Base-by-base conservation (phyloP, 257 asterid species). In the Salvia splendens region DNA sequence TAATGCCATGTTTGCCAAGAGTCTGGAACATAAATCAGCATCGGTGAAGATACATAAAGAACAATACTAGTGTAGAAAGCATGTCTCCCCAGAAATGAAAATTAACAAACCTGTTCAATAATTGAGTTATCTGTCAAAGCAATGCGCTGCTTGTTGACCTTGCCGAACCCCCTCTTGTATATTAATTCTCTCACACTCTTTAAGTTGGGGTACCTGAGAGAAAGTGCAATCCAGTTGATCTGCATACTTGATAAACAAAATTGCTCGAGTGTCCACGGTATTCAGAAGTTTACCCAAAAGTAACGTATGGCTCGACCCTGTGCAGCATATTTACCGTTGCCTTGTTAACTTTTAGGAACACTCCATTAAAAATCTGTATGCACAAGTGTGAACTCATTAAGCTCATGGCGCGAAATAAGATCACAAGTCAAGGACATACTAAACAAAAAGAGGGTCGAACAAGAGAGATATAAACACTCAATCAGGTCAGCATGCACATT, bases 251-350 rank as follows among this genome's bases (percentile, higher is more conserved):
- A 24, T 24, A 24, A 24, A 24, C 30, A 24, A 24, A 24, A 1
- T 24, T 20, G 24, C 2, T 24, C 2, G 30, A 24, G 30, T 0
- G 30, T 24, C 30, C 30, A 24, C 2, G 4, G 10, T 36, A 15
- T 14, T 14, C 4, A 6, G 4, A 20, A 20, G 61, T 79, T 33
- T 63, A 84, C 94, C 95, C 95, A n/a, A 68, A 87, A 4, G 95
- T 82, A 3, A 88, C 96, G n/a, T 86, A 86, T 3, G 95, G 95
- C 68, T 86, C 96, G 51, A 88, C 96, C 41, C 86, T 71, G 74
- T 75, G 95, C 30, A 88, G 79, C 96, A 88, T 88, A 73, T 88
- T 86, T 61, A 84, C 33, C 0, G 95, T 86, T 1, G 95, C 95
- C 71, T 82, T 84, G 81, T 88, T 88, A 3, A 86, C 96, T 78